Percentiles rank a stretch among this genome's conserved stretches.
Conservation (phyloP, 2,329 filamentous ascomycete genomes). For the Thielaviopsis euricoi region DNA sequence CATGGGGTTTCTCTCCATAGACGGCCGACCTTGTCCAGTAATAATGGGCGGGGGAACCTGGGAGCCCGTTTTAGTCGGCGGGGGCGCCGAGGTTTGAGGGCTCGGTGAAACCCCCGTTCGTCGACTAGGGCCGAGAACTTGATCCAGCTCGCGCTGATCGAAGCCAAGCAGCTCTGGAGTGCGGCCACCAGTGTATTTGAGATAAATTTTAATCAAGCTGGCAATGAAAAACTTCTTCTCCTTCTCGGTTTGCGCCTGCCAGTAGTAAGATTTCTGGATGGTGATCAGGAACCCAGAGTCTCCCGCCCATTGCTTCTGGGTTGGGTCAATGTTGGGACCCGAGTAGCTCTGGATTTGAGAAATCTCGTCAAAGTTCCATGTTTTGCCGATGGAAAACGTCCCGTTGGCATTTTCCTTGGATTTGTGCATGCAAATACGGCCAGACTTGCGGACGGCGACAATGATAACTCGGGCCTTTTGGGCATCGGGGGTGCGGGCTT, state of each 20-base stretch:
- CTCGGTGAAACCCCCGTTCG: slow-evolving; percentile 7
- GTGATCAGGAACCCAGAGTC: slow-evolving; percentile 75
- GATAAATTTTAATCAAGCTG: slow-evolving; percentile 88
- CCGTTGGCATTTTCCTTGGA: slow-evolving; percentile 89
- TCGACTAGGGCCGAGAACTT: slow-evolving; percentile 46
- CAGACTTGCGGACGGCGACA: slow-evolving; percentile 81
- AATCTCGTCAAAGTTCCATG: slow-evolving; percentile 90
- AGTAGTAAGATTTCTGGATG: slow-evolving; percentile 89
- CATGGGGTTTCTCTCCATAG: slow-evolving; percentile 7
- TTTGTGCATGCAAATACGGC: slow-evolving; percentile 89
- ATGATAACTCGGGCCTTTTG: slow-evolving; percentile 89
- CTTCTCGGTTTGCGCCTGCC: slow-evolving; percentile 83
- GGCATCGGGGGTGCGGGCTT: slow-evolving; percentile 48
- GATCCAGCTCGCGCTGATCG: slow-evolving; percentile 59
- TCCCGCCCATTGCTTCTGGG: slow-evolving; percentile 61
- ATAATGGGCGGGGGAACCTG: slow-evolving; percentile 7
- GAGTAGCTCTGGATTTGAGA: slow-evolving; percentile 69
- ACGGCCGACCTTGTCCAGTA: slow-evolving; percentile 8
- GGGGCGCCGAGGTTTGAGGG: slow-evolving; percentile 17
- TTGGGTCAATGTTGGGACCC: slow-evolving; percentile 36
- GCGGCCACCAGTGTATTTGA: slow-evolving; percentile 85
- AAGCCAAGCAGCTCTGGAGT: slow-evolving; percentile 69
- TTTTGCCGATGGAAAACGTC: slow-evolving; percentile 93
- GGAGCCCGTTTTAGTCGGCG: slow-evolving; percentile 8
- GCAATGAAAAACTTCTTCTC: slow-evolving; percentile 99